Evolutionary conservation across 2,329 filamentous ascomycete species (phyloP), one percentile per base, ranked within the genome.

Genomic region (Byssoonygena ceratinophila): DNA sequence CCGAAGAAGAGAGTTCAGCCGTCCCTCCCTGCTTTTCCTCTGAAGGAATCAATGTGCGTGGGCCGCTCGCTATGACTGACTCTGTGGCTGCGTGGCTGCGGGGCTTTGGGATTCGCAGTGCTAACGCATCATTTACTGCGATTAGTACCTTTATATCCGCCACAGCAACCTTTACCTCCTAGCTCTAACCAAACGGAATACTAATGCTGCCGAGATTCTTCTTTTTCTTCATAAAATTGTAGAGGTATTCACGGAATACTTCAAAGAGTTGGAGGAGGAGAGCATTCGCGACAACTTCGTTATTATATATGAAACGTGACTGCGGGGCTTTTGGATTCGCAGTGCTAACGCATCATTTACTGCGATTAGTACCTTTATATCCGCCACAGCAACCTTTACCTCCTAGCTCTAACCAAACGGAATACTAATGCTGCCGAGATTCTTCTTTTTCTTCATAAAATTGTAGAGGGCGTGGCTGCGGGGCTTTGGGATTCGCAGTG

Each of bases 361-460:
- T 31, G 51, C 34, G 45, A 55, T 34, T 57, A 94, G 87, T 98
- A 97, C 72, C 87, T 98, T 66, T 98, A 98, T 74, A 98, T 98
- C 72, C 84, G 91, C 66, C 92, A 98, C 74, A 97, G 94, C 75
- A 98, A 98, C 74, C 85, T 98, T 62, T 98, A 96, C 73, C 85
- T 98, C 60, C 87, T 98, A 63, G 92, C 92, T 57, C 77, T 98
- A 55, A 98, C 92, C 54, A 98, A 98, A 78, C 87, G 91, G 68
- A 98, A 98, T 74, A 95, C 89, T 63, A 98, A 98, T 76, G 92
- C 92, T 60, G 89, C 92, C 73, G 92, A 98, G 73, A 96, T 98
- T 62, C 82, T 98, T 44, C 83, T 98, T 47, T 98, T 98, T 77
- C 79, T 98, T 52, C 92, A 98, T 76, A 94, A 95, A 71, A 81